Evolutionary conservation across 108 stramenopile genomes (phyloP).

Genomic region (Poteriospumella lacustris): DNA sequence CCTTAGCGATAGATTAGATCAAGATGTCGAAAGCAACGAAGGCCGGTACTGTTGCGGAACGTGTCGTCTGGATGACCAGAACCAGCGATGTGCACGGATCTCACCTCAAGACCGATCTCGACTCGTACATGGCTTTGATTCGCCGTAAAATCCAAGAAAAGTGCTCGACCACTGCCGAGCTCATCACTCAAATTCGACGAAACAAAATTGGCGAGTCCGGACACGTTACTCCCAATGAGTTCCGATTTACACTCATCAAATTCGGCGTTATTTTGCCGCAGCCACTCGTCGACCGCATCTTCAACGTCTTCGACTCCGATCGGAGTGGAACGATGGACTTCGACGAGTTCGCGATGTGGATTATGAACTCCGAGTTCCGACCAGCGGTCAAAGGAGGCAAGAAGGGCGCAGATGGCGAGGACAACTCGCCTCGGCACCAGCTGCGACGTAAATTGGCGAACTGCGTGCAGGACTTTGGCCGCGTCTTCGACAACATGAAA

Average conservation of each 20-base stretch:
- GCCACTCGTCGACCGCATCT: conserved; percentile 13
- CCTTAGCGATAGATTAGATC: no score
- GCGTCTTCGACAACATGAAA: background rate
- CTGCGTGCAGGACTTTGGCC: background rate
- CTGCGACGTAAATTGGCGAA: background rate
- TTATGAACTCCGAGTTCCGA: conserved; percentile 30
- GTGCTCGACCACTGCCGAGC: background rate
- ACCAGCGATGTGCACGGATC: conserved; percentile 27
- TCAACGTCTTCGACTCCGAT: conserved; percentile 29
- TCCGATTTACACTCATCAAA: conserved; percentile 28
- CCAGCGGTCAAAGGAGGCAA: background rate
- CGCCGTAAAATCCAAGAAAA: conserved; percentile 23
- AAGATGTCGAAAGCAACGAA: background rate
- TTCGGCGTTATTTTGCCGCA: conserved; percentile 21
- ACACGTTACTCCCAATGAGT: conserved; percentile 27
- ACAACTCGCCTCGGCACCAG: no score
- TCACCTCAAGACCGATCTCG: conserved; percentile 21
- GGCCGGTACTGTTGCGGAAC: conserved; percentile 14
- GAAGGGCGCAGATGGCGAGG: background rate
- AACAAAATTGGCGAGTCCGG: background rate
- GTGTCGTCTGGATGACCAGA: conserved; percentile 14
- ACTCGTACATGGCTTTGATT: conserved; percentile 1
- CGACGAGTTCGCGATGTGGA: conserved; percentile 28
- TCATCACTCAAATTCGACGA: conserved; percentile 20
- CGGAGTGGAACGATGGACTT: conserved; percentile 24